Evolutionary conservation across 139 green algal species (phyloP).

Genomic region (Mesotaenium endlicherianum): DNA sequence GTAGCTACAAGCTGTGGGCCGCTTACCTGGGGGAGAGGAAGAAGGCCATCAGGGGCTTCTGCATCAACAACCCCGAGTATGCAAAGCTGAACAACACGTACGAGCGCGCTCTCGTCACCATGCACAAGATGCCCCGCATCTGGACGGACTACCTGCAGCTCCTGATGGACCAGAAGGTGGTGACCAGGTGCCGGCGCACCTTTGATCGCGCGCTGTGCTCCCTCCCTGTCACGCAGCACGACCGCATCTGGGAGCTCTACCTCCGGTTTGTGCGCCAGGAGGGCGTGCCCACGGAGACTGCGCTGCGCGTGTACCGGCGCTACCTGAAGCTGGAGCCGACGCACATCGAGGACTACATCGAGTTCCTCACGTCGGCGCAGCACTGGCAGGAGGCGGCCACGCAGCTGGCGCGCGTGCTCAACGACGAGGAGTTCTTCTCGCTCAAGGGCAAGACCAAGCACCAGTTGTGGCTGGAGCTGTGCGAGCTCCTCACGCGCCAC

Average conservation of each 20-base stretch:
- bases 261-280: conserved; percentile 64
- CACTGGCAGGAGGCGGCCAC: conserved; percentile 66
- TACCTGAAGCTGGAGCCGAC: conserved; percentile 95
- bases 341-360: conserved; percentile 94
- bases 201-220: conserved; percentile 89
- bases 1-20: conserved; percentile 53
- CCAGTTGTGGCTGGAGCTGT: conserved; percentile 97
- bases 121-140: conserved; percentile 97
- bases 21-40: conserved; percentile 82
- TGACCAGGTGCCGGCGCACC: conserved; percentile 76
- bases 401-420: conserved; percentile 32
- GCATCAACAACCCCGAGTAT: conserved; percentile 57
- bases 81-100: conserved; percentile 85
- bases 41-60: conserved; percentile 65
- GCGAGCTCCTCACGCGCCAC: conserved; percentile 76
- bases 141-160: conserved; percentile 90
- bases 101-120: conserved; percentile 90
- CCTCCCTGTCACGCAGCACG: conserved; percentile 96
- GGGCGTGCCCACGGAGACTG: conserved; percentile 85
- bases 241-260: conserved; percentile 91
- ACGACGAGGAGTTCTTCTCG: conserved; percentile 71
- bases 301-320: conserved; percentile 87
- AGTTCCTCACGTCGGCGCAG: conserved; percentile 67
- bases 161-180: conserved; percentile 62
- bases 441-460: conserved; percentile 93